A percentile compares a stretch with the other conserved stretches of the same genome.
Evolutionary conservation across 2,329 filamentous ascomycete species (phyloP).

Genomic region (Colletotrichum caudatum): DNA sequence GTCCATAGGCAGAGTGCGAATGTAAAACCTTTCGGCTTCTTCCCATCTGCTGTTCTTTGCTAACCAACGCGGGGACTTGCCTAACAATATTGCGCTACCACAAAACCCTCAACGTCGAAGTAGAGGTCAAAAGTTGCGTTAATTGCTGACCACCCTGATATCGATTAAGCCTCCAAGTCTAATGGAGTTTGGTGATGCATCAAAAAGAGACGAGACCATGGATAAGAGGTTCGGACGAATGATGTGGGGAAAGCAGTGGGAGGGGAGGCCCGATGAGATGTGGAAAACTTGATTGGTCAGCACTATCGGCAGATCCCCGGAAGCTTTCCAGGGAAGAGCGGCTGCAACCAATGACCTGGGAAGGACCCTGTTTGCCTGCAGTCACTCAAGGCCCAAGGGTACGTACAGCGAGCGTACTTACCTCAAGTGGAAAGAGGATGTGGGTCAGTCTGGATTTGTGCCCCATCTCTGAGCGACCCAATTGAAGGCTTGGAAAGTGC

Average conservation of each 20-base stretch:
- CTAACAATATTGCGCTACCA: too few species aligned
- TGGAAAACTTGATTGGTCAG: neutral
- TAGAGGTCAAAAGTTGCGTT: slow-evolving; percentile 3
- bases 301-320: neutral
- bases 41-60: slow-evolving; percentile 52
- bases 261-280: neutral
- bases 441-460: neutral
- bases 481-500: neutral
- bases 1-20: slow-evolving; percentile 51
- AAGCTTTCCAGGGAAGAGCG: slow-evolving; percentile 5
- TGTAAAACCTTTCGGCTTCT: slow-evolving; percentile 52
- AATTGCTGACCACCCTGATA: too few species aligned
- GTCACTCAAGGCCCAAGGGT: slow-evolving; percentile 20
- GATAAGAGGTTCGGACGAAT: neutral
- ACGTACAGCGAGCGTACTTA: neutral
- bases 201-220: neutral
- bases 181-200: neutral
- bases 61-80: slow-evolving; percentile 47
- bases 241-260: neutral
- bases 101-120: too few species aligned
- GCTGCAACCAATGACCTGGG: slow-evolving; percentile 19
- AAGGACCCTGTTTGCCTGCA: neutral
- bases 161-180: too few species aligned
- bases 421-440: neutral
- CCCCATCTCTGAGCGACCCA: slow-evolving; percentile 7